These are phyloP conservation scores for Apiotrichum porosum DNA, from an alignment of 1,284 basidiomycete species.

Conservation along the genomic window DNA sequence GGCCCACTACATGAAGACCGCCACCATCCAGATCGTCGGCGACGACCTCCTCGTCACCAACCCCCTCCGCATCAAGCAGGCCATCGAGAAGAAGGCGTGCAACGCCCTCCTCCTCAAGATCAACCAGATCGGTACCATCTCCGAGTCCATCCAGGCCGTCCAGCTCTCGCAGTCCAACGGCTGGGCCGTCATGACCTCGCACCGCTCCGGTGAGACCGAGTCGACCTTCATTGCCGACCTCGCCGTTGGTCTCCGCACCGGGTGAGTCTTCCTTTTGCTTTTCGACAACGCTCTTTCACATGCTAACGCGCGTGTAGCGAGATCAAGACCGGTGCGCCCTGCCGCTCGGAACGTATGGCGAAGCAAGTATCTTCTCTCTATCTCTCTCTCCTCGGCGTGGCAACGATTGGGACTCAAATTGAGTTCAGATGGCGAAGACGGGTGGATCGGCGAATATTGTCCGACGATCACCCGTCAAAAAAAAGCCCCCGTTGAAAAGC, in stretches of 20 bases:
- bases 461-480: too few relatives aligned
- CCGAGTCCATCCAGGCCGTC: constrained; percentile 80
- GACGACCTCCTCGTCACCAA: constrained; percentile 99
- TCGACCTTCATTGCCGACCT: constrained; percentile 97
- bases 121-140: constrained; percentile 99
- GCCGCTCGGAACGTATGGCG: constrained; percentile 12
- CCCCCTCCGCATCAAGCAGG: constrained; percentile 95
- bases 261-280: constrained; percentile 24
- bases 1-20: constrained; percentile 73
- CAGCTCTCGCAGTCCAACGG: constrained; percentile 94
- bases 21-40: constrained; percentile 73
- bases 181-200: constrained; percentile 99
- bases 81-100: constrained; percentile 99
- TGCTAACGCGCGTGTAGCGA: neutral
- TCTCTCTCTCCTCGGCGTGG: too few relatives aligned
- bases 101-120: constrained; percentile 98
- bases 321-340: constrained; percentile 13
- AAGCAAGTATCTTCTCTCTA: too few relatives aligned
- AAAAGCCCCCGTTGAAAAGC: too few relatives aligned
- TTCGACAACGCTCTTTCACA: neutral
- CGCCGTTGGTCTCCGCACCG: constrained; percentile 78
- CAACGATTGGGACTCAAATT: too few relatives aligned
- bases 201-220: constrained; percentile 95
- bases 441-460: too few relatives aligned
- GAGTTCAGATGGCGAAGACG: too few relatives aligned